Base-by-base conservation (phyloP, 805 yeast genomes). In the Zygotorulaspora chibaensis region DNA sequence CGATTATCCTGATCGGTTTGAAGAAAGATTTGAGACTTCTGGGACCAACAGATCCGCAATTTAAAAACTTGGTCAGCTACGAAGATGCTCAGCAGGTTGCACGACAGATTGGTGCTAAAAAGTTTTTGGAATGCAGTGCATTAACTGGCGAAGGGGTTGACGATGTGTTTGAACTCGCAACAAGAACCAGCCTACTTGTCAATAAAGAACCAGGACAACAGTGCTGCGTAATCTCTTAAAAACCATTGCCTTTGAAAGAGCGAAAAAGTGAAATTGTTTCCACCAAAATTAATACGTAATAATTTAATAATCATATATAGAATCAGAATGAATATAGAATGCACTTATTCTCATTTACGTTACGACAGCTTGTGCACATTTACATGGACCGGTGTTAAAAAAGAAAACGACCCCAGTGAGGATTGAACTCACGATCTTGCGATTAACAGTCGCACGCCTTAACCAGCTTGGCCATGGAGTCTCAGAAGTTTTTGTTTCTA, bases 71-170 rank as follows among this genome's bases (percentile, higher is more conserved):
- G 54, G 87, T 86, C 20, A 80, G 76, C 56, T 55, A 43, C 8
- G 59, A 55, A 34, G 77, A 76, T 52, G 97, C 85, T 4, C 84
- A 83, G 54, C 72, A 71, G 40, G 84, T 82, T 20, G 95, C 96
- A 0, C 74, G 74, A 45, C 76, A 78, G 45, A 84, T 90, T 33
- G 95, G 95, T 3, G 96, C 96, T 1, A 81, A 84, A 52, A 76
- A 72, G 50, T 90, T 87, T 61, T 67, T 90, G 60, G 96, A 90
- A 59, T 87, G 96, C 61, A 85, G 95, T 39, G 88, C 97, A 1
- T 70, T 90, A 54, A 87, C 96, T 2, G 97, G 97, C 3, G 96
- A 87, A 61, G 95, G 95, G 10, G 97, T 90, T 17, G 96, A 89
- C 65, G 95, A 87, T 60, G 90, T 90, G 2, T 89, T 90, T 63